Evolutionary conservation across 306 rosid genomes (phyloP).

Genomic region (Chamaecrista fasciculata): DNA sequence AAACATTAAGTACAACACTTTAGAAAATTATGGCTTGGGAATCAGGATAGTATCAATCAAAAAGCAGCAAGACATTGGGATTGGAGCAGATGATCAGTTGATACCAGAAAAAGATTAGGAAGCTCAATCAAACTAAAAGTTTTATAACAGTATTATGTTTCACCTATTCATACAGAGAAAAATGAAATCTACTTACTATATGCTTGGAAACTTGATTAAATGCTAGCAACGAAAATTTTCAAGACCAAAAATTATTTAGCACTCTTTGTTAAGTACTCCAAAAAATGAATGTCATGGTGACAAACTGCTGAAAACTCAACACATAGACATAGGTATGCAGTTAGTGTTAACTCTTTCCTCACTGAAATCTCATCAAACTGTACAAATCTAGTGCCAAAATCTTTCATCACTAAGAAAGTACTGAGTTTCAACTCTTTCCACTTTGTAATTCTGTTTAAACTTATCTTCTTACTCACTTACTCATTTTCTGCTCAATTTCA

Average conservation of each 20-base stretch:
- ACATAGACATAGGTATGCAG: neutral
- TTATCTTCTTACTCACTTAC: too few species aligned
- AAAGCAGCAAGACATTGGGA: slow-evolving; percentile 46
- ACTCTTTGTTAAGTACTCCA: neutral
- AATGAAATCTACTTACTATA: slow-evolving; percentile 9
- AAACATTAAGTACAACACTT: slow-evolving; percentile 5
- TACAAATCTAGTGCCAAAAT: neutral
- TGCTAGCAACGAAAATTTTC: neutral
- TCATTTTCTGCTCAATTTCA: too few species aligned
- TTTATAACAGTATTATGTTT: slow-evolving; percentile 18
- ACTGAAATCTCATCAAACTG: neutral
- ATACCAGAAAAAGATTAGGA: slow-evolving; percentile 18
- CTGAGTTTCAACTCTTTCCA: too few species aligned
- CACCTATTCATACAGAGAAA: slow-evolving; percentile 11
- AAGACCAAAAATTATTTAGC: neutral
- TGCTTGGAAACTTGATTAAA: neutral
- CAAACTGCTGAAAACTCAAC: neutral
- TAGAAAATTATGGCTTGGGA: slow-evolving; percentile 16
- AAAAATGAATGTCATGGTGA: neutral
- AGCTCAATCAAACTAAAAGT: slow-evolving; percentile 15
- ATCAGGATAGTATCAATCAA: slow-evolving; percentile 25
- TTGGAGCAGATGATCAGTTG: slow-evolving; percentile 21
- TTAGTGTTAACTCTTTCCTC: neutral
- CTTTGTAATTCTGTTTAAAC: too few species aligned
- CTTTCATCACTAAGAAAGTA: too few species aligned